Base-by-base conservation (phyloP, 768 basidiomycete species). In the Macrolepiota dolichaula region DNA sequence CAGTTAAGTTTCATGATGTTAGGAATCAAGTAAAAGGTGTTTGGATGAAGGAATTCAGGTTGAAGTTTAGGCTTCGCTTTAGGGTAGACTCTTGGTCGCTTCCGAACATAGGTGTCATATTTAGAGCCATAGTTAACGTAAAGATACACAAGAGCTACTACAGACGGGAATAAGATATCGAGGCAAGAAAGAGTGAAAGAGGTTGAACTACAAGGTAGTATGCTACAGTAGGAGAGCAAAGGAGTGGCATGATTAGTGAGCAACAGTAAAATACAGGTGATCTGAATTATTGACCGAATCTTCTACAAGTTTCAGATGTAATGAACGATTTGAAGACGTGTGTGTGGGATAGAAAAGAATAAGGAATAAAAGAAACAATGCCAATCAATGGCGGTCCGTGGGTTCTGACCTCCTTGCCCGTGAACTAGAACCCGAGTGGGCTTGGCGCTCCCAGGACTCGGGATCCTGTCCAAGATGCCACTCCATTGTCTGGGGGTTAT, bases 401-500 rank as follows among this genome's bases (percentile, higher is more conserved):
- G 61, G 62, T 27, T 74, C 73, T 57, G 69, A 62, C 56, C 72
- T 72, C 68, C 77, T 76, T n/a, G 51, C 38, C 40, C 77, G 73
- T 47, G 72, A 51, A 66, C 63, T 61, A 63, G 64, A 70, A 51
- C 73, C 76, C 46, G 79, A 69, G 50, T 76, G 75, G 32, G 75
- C 78, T 68, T 82, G 83, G 54, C 81, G 79, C 65, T 91, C 87
- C 90, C 91, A 92, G 22, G 69, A 57, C 19, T 70, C 68, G 46
- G 82, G 84, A 12, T 86, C 86, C 69, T 94, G 88, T 29, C 82
- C 86, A 13, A 82, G 81, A 15, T 79, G 46, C 92, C 92, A 94
- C 36, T 81, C 78, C 12, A 87, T 87, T 0, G 85, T 83, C 44
- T 71, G 61, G 0, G 85, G 73, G 64, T 91, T 82, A 51, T 87